phyloP scores from a whole-genome alignment of 164 flowering plant genomes.

The Umbilicus rupestris region DNA sequence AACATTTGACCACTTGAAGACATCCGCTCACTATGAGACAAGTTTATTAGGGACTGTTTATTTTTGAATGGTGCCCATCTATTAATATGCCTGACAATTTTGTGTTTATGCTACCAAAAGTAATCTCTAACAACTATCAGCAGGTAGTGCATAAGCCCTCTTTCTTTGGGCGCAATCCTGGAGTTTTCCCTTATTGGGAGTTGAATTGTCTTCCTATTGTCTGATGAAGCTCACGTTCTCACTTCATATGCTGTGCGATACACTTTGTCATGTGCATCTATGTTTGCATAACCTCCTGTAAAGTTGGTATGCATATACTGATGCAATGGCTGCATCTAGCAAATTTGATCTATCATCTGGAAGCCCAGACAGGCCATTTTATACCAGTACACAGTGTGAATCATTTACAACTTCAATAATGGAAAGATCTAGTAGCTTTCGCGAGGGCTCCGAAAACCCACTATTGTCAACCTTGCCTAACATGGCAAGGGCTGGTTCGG shows the following conservation, averaged over 20 bases:
- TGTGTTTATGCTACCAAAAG: too few relatives aligned
- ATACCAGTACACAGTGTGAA: constrained; percentile 52
- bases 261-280: constrained; percentile 31
- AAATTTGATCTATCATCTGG: constrained; percentile 57
- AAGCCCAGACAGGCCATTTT: constrained; percentile 65
- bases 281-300: constrained; percentile 9
- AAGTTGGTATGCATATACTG: constrained; percentile 11
- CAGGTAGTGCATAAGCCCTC: too few relatives aligned
- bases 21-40: too few relatives aligned
- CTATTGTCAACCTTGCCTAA: constrained; percentile 45
- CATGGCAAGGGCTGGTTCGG: constrained; percentile 46
- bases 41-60: too few relatives aligned
- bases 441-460: constrained; percentile 57
- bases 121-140: too few relatives aligned
- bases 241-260: constrained; percentile 22
- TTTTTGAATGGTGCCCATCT: too few relatives aligned
- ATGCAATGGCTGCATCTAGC: constrained; percentile 60
- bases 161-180: too few relatives aligned
- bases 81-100: too few relatives aligned
- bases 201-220: not conserved
- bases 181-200: not conserved
- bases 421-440: constrained; percentile 67
- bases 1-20: too few relatives aligned
- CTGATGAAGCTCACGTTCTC: constrained; percentile 7
- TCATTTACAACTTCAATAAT: constrained; percentile 37